Base-by-base conservation (phyloP, 257 asterid species). In the Petrea volubilis region DNA sequence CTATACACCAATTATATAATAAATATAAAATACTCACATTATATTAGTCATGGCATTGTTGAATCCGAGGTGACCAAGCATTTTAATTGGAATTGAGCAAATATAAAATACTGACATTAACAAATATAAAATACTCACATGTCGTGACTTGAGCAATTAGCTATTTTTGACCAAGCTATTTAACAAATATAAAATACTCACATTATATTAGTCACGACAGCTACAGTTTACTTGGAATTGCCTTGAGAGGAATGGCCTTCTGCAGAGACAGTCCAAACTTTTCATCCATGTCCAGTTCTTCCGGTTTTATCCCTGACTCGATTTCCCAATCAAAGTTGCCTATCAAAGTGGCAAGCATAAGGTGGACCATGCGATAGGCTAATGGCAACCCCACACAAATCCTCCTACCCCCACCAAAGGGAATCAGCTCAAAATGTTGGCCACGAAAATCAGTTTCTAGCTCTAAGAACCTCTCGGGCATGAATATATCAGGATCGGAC, bases 401-500 rank as follows among this genome's bases (percentile, higher is more conserved):
- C 24, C 84, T 72, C 44, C 77, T 62, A 0, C 78, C 79, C 0
- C 47, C 47, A 10, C 74, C 76, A 29, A 78, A 78, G 0, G 76
- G 67, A 14, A 74, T 3, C n/a, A 73, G 76, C 64, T 74, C 69
- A 10, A 78, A 73, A 53, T 68, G 55, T 4, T 62, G 76, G 12
- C 72, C 82, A 2, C 47, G 17, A 6, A 31, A 53, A 29, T 77
- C 80, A 2, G 41, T 65, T 13, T 46, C 62, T 0, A 28, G 21
- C 2, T 34, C 72, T 29, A 77, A 21, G 21, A 77, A 81, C 36
- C 86, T 47, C 6, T 77, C 82, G 0, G 82, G 85, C 47, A 2
- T 8, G 15, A 77, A 80, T 0, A 2, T 2, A 1, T 50, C 68
- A 3, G 85, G 69, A 13, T 65, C 23, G 7, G 43, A 1, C 85